Evolutionary conservation across 306 rosid genomes (phyloP).

Genomic region (Macrotyloma uniflorum): DNA sequence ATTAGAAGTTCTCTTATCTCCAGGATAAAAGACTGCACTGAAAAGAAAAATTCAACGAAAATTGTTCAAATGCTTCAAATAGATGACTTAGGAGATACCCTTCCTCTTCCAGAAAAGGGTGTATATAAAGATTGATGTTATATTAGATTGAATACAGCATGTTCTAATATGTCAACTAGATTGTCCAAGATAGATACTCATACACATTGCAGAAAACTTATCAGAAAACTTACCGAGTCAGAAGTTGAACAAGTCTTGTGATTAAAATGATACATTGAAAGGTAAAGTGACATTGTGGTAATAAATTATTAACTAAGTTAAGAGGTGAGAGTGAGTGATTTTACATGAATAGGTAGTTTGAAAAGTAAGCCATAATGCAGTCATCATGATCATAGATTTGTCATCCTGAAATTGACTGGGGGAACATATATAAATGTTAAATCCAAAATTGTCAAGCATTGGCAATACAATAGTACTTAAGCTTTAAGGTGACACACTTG

Average conservation of each 20-base stretch:
- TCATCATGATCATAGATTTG: conserved; percentile 4
- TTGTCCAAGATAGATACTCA: too few species aligned
- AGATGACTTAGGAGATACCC: not conserved
- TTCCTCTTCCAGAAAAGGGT: not conserved
- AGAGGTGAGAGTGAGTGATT: not conserved
- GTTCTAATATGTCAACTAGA: not conserved
- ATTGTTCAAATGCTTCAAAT: too few species aligned
- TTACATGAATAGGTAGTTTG: not conserved
- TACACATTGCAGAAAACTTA: not conserved
- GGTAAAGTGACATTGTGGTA: not conserved
- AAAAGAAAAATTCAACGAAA: too few species aligned
- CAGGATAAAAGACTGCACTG: not conserved
- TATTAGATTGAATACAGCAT: too few species aligned
- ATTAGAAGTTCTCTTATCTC: not conserved
- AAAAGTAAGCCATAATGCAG: conserved; percentile 11
- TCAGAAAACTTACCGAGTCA: not conserved
- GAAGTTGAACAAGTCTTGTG: conserved; percentile 3
- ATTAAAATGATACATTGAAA: not conserved
- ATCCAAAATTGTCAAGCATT: conserved; percentile 26
- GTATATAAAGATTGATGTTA: too few species aligned
- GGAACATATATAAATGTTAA: not conserved
- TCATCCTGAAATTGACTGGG: conserved; percentile 38
- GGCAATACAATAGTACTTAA: not conserved
- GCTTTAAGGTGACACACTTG: conserved; percentile 24
- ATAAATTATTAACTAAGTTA: conserved; percentile 1